Conservation (phyloP, 2,329 filamentous ascomycete genomes). For the Xylaria sp. region DNA sequence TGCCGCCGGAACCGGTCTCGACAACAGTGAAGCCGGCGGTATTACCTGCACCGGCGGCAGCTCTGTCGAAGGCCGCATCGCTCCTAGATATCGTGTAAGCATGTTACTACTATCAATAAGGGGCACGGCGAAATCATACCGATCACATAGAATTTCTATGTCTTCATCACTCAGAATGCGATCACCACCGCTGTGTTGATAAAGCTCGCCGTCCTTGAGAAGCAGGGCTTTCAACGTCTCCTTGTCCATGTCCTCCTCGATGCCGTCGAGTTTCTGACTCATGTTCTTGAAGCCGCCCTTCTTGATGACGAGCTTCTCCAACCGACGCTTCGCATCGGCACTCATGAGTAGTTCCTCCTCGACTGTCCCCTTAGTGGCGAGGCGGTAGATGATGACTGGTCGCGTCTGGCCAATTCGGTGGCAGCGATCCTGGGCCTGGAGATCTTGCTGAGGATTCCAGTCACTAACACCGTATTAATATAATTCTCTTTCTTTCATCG, state of each 20-base stretch:
- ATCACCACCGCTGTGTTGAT: constrained; percentile 52
- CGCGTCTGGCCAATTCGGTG: constrained; percentile 91
- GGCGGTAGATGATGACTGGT: constrained; percentile 87
- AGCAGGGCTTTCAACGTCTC: constrained; percentile 59
- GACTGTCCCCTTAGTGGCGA: constrained; percentile 88
- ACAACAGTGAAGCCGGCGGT: constrained; percentile 70
- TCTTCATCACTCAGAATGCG: constrained; percentile 71
- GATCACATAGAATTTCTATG: constrained; percentile 71
- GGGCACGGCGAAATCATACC: constrained; percentile 35
- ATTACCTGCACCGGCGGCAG: constrained; percentile 72
- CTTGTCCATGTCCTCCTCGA: constrained; percentile 50
- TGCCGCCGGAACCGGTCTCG: constrained; percentile 61
- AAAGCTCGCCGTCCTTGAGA: constrained; percentile 66
- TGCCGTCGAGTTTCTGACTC: constrained; percentile 52
- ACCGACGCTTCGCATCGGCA: constrained; percentile 82
- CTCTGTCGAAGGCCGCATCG: constrained; percentile 59
- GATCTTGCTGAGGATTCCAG: constrained; percentile 95
- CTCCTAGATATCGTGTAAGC: constrained; percentile 35
- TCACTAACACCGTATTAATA: constrained; percentile 41
- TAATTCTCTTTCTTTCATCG: not conserved
- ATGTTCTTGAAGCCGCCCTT: constrained; percentile 79
- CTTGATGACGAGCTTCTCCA: constrained; percentile 93
- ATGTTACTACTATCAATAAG: not conserved
- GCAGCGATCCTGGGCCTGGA: constrained; percentile 92
- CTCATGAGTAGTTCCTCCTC: constrained; percentile 82